phyloP scores from a whole-genome alignment of 179 eudicot species.

The Gypsophila paniculata region DNA sequence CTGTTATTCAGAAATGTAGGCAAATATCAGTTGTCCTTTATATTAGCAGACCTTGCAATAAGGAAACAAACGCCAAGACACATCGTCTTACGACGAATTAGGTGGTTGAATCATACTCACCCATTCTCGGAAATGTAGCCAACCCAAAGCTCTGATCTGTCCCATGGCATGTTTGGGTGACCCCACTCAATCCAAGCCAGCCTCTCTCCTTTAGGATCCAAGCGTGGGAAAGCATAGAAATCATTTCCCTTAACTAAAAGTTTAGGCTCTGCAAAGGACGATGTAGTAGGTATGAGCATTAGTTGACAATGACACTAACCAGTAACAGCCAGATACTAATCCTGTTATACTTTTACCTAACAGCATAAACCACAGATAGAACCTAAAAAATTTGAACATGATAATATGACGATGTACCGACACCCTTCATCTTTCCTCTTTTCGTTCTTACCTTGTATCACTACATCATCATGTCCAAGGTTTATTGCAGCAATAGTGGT shows the following conservation, averaged over 20 bases:
- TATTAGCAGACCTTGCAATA: neutral
- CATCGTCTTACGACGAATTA: neutral
- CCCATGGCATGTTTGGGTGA: conserved; percentile 99
- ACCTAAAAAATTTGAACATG: neutral
- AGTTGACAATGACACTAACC: neutral
- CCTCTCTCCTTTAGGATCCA: conserved; percentile 68
- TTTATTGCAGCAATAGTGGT: conserved; percentile 63
- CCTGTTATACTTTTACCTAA: neutral
- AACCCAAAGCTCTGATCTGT: conserved; percentile 93
- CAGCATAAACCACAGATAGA: neutral
- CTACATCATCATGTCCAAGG: conserved; percentile 31
- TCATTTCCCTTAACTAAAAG: conserved; percentile 65
- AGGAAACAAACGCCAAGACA: neutral
- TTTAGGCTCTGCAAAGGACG: conserved; percentile 58
- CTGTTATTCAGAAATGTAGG: neutral
- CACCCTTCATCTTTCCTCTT: conserved; percentile 4
- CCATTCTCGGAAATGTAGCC: conserved; percentile 86
- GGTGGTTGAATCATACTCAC: conserved; percentile 37
- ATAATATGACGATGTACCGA: conserved; percentile 14
- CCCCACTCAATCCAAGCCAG: conserved; percentile 97
- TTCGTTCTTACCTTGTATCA: conserved; percentile 46
- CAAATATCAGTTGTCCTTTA: neutral
- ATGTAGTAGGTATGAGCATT: neutral
- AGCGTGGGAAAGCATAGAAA: conserved; percentile 93
- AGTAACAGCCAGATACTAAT: neutral